Evolutionary conservation across 2,329 filamentous ascomycete species (phyloP).

Genomic region (Cryphonectria parasitica): DNA sequence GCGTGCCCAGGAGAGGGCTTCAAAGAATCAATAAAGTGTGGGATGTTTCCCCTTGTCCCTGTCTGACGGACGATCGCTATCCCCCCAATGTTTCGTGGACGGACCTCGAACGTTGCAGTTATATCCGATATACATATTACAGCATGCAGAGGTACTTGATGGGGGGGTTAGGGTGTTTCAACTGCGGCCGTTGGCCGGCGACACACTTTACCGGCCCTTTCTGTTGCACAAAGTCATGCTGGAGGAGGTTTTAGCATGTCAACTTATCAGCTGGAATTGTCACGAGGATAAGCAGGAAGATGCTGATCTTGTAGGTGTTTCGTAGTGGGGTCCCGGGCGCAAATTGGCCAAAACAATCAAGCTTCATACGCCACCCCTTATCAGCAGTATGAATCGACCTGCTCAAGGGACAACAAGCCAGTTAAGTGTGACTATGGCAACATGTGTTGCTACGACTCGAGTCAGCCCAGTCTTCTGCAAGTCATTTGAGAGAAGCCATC

Average conservation of each 20-base stretch:
- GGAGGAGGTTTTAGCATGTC: not conserved
- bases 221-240: not conserved
- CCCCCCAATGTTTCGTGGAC: slow-evolving; percentile 5
- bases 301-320: not conserved
- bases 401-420: too few relatives aligned
- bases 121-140: slow-evolving; percentile 7
- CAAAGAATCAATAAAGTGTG: not conserved
- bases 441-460: too few relatives aligned
- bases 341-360: not conserved
- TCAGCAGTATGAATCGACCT: not conserved
- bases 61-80: not conserved
- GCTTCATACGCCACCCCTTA: too few relatives aligned
- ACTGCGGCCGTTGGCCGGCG: slow-evolving; percentile 7
- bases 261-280: not conserved
- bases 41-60: not conserved
- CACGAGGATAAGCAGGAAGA: not conserved
- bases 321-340: not conserved
- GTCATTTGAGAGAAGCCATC: not conserved
- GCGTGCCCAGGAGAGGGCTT: not conserved
- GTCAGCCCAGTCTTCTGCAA: not conserved
- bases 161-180: slow-evolving; percentile 13
- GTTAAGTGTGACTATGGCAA: too few relatives aligned
- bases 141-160: slow-evolving; percentile 3
- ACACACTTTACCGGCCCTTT: not conserved
- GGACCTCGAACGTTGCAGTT: slow-evolving; percentile 15